Conservation (phyloP, 192 early-diverging fungal species). For the Physocladia obscura region DNA sequence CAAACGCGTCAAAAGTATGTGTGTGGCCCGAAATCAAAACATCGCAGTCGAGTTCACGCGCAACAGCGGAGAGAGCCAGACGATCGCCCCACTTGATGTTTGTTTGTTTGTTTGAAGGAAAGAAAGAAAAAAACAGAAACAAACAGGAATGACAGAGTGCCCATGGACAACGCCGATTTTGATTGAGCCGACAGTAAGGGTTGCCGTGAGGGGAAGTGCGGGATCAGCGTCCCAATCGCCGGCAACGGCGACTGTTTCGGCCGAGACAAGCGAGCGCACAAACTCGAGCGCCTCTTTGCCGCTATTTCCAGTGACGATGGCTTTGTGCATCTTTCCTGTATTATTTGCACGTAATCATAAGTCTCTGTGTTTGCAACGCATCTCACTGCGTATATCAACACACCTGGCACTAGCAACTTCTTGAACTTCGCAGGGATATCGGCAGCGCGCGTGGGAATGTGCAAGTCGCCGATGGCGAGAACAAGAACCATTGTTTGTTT, state of each 20-base stretch:
- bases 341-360: conserved; percentile 31
- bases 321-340: conserved; percentile 90
- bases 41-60: conserved; percentile 89
- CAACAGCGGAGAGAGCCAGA: conserved; percentile 52
- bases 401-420: conserved; percentile 74
- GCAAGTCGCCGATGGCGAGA: conserved; percentile 89
- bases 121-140: not conserved
- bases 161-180: conserved; percentile 76
- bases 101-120: not conserved
- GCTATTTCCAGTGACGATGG: conserved; percentile 90
- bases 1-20: conserved; percentile 88
- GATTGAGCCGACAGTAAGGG: conserved; percentile 53
- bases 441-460: conserved; percentile 88
- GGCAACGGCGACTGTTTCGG: conserved; percentile 70
- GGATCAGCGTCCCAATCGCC: conserved; percentile 73
- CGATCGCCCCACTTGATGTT: conserved; percentile 56
- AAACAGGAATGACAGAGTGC: conserved; percentile 73
- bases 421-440: conserved; percentile 91
- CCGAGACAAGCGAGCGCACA: conserved; percentile 71
- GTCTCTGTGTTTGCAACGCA: not conserved
- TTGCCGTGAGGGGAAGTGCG: conserved; percentile 34
- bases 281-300: conserved; percentile 83
- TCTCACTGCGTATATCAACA: not conserved
- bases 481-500: conserved; percentile 72
- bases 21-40: conserved; percentile 85